A percentile compares a stretch with the other conserved stretches of the same genome.
Evolutionary conservation across 768 basidiomycete genomes (phyloP).

Genomic region (Termitomyces sp.): DNA sequence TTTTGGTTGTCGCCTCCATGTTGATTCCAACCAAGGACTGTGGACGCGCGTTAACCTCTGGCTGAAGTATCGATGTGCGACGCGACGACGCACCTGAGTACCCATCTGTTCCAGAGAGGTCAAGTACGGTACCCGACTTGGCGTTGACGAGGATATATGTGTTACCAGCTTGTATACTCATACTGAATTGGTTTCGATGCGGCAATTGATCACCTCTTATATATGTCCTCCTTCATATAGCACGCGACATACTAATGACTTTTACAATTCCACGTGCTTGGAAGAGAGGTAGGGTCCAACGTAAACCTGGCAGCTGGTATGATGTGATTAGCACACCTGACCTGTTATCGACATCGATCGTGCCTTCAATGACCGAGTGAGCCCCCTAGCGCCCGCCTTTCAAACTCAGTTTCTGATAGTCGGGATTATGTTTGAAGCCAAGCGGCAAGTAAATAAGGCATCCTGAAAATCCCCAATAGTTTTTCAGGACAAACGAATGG

Average conservation of each 20-base stretch:
- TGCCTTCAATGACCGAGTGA: slow-evolving; percentile 3
- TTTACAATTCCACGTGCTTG: neutral
- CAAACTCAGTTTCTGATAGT: neutral
- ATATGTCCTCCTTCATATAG: neutral
- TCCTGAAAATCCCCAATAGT: neutral
- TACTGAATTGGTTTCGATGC: slow-evolving; percentile 1
- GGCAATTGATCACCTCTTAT: neutral
- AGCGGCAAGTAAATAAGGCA: neutral
- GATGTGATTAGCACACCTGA: neutral
- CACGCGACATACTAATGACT: neutral
- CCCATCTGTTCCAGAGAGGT: slow-evolving; percentile 44
- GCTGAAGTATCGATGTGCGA: neutral
- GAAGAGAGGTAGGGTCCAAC: neutral
- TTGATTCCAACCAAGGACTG: slow-evolving; percentile 37
- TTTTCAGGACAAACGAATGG: neutral
- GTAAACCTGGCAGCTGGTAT: neutral
- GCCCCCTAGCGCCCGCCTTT: neutral
- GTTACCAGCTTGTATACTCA: slow-evolving; percentile 13
- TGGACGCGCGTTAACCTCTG: neutral
- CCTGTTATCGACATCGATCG: slow-evolving; percentile 16
- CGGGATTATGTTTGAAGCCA: neutral
- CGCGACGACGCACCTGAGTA: slow-evolving; percentile 22
- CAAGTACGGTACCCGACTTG: slow-evolving; percentile 36
- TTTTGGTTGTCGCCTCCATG: slow-evolving; percentile 40
- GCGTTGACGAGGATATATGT: slow-evolving; percentile 18